Percentiles rank a stretch among this genome's conserved stretches.
phyloP scores from a whole-genome alignment of 345 rosid genomes.

The Syzygium aromaticum region DNA sequence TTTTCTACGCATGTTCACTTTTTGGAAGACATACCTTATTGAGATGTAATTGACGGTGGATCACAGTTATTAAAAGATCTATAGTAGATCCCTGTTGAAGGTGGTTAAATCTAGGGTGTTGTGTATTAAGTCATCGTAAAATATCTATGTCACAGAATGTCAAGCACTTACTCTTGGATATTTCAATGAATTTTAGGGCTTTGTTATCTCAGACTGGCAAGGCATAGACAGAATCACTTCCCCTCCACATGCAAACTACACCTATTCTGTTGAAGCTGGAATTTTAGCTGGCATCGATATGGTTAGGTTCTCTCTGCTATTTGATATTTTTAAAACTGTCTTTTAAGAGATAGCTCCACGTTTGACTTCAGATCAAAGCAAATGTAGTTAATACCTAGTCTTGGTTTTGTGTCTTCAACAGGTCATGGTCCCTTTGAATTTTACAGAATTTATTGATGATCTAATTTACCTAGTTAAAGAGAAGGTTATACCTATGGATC shows the following conservation, averaged over 20 bases:
- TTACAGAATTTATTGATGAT: slow-evolving; percentile 63
- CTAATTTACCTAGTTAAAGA: slow-evolving; percentile 53
- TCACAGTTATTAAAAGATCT: not conserved
- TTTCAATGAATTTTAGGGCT: slow-evolving; percentile 36
- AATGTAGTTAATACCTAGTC: not conserved
- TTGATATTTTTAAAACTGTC: not conserved
- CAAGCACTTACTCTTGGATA: not conserved
- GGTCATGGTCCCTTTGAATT: slow-evolving; percentile 87
- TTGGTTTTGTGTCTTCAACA: slow-evolving; percentile 15
- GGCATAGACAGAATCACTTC: slow-evolving; percentile 83
- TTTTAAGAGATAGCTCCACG: not conserved
- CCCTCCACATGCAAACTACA: slow-evolving; percentile 65
- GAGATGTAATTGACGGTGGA: not conserved
- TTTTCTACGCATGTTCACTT: not conserved
- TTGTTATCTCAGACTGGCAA: slow-evolving; percentile 94
- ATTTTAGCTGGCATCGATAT: slow-evolving; percentile 92
- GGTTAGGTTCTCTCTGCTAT: slow-evolving; percentile 30
- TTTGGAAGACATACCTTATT: not conserved
- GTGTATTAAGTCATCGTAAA: not conserved
- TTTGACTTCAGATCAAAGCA: not conserved
- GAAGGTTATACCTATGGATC: slow-evolving; percentile 52
- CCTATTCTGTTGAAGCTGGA: slow-evolving; percentile 67
- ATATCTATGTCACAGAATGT: not conserved
- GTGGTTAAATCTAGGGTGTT: not conserved
- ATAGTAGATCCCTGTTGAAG: not conserved